Evolutionary conservation across 192 early-diverging fungal species (phyloP).

Genomic region (Helicostylum pulchrum): DNA sequence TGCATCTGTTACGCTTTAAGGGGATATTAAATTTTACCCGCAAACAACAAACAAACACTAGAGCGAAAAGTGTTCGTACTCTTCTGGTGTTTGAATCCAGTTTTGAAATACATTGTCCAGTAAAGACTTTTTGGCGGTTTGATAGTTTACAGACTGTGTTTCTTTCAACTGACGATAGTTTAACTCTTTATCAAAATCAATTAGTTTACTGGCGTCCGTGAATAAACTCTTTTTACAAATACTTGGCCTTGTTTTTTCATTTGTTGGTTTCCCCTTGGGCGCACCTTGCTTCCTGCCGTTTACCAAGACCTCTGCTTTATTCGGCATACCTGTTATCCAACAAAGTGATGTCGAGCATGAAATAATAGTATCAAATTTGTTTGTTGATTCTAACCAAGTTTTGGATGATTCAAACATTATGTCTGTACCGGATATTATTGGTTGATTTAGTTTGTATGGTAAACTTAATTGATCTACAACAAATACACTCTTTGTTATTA

Average conservation of each 20-base stretch:
- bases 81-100: slow-evolving; percentile 31
- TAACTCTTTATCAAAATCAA: background rate
- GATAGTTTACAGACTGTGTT: slow-evolving; percentile 4
- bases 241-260: slow-evolving; percentile 24
- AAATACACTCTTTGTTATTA: background rate
- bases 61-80: slow-evolving; percentile 14
- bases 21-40: background rate
- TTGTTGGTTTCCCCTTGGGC: slow-evolving; percentile 22
- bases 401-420: slow-evolving; percentile 24
- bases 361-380: slow-evolving; percentile 16
- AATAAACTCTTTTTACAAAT: slow-evolving; percentile 12
- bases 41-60: background rate
- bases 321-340: slow-evolving; percentile 26
- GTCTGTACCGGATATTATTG: slow-evolving; percentile 7
- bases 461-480: background rate
- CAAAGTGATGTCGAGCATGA: slow-evolving; percentile 18
- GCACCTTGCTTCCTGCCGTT: slow-evolving; percentile 38
- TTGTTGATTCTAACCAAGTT: slow-evolving; percentile 13
- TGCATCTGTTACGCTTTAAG: no score
- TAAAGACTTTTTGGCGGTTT: slow-evolving; percentile 19
- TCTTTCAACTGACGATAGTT: slow-evolving; percentile 21
- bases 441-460: slow-evolving; percentile 15
- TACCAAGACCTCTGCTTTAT: slow-evolving; percentile 29
- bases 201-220: background rate
- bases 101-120: slow-evolving; percentile 26